Evolutionary conservation across 805 yeast species (phyloP).

Genomic region (Henningerozyma blattae): DNA sequence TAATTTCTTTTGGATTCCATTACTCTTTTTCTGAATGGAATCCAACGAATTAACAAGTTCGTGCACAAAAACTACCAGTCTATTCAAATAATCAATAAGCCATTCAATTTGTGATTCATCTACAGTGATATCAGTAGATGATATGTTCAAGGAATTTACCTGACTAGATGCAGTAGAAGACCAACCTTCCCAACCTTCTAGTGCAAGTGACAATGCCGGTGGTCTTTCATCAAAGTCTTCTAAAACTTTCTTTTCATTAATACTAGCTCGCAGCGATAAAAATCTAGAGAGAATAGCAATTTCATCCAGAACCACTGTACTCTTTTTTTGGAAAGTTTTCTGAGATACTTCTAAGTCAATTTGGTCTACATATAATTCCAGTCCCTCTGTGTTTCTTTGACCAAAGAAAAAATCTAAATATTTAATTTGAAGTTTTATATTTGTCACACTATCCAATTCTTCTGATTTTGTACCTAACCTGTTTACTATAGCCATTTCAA

Average conservation of each 20-base stretch:
- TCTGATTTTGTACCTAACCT: conserved; percentile 27
- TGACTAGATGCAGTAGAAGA: conserved; percentile 9
- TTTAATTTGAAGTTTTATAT: conserved; percentile 9
- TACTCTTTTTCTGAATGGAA: conserved; percentile 4
- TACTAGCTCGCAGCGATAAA: conserved; percentile 11
- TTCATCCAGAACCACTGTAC: conserved; percentile 8
- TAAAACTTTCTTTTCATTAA: conserved; percentile 5
- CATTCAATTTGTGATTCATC: conserved; percentile 27
- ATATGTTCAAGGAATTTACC: conserved; percentile 18
- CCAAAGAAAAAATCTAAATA: conserved; percentile 16
- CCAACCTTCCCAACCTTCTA: conserved; percentile 23
- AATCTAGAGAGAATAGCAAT: conserved; percentile 8
- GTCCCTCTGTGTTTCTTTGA: conserved; percentile 6
- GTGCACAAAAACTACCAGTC: conserved; percentile 3
- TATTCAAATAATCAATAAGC: conserved; percentile 15
- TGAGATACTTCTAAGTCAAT: conserved; percentile 15
- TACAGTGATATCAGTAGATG: conserved; percentile 21
- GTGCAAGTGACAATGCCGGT: conserved; percentile 15
- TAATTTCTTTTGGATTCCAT: conserved; percentile 22
- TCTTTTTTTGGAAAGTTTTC: conserved; percentile 8
- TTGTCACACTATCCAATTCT: conserved; percentile 6
- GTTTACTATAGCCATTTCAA: conserved; percentile 49
- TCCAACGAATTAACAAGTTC: conserved; percentile 5
- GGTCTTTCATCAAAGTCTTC: conserved; percentile 11
- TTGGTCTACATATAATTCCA: conserved; percentile 12